Base-by-base conservation (phyloP, 441 rosid species). In the Arabidopsis lyrata region DNA sequence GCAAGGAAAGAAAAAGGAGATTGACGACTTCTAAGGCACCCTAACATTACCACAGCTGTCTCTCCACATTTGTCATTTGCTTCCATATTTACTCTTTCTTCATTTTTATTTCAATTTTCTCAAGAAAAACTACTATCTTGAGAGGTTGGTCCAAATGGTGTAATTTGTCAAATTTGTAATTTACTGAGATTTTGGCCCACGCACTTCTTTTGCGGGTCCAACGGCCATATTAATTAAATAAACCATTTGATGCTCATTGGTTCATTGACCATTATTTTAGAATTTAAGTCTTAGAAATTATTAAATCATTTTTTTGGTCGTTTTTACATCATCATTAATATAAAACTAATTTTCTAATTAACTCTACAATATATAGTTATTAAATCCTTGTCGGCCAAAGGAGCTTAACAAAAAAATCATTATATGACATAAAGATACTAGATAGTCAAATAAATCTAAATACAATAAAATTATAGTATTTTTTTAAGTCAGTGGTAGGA, bases 11-110 rank as follows among this genome's bases (percentile, higher is more conserved):
- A 10, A 52, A 66, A 77, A 66, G 60, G 18, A 52, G 45, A 42
- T 29, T 36, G 64, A 52, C 60, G 73, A 72, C 77, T 77, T 77
- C 64, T 24, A 77, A 66, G 80, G 80, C 79, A 76, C 66, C 71
- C 75, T 69, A 76, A 63, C 70, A 76, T 68, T 69, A 55, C 66
- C 49, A 75, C 41, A 67, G 49, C 63, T 68, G 72, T 67, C 68
- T 42, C 74, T 75, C 78, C 31, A 75, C 68, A 54, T 52, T n/a
- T 75, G 41, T 60, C 39, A 66, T 50, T 59, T 59, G 54, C 54
- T 59, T 62, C 65, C 35, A 69, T 53, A 16, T 63, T 63, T 76
- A 63, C 80, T 70, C 66, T 55, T 75, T 63, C 60, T 36, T 29
- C 32, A 31, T 11, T 53, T 39, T 16, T 8, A 45, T 53, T 34